Conservation (phyloP, 805 yeast species). For the Spathaspora girioi region DNA sequence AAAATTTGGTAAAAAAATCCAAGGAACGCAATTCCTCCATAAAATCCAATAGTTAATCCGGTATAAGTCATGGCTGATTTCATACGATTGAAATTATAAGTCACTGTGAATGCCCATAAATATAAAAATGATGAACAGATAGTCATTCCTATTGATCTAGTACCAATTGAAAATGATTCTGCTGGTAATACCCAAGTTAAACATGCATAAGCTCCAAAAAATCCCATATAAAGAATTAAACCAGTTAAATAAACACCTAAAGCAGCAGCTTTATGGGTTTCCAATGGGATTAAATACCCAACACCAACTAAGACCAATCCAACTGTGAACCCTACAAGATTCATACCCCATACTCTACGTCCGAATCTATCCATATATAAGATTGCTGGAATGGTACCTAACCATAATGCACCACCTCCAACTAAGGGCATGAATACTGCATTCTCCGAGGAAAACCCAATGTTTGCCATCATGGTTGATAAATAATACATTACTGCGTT, state of each 20-base stretch:
- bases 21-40: constrained; percentile 61
- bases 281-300: constrained; percentile 43
- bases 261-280: constrained; percentile 42
- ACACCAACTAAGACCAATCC: constrained; percentile 60
- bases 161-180: constrained; percentile 55
- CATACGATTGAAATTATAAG: constrained; percentile 61
- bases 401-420: constrained; percentile 59
- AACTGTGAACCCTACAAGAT: constrained; percentile 53
- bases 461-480: constrained; percentile 51
- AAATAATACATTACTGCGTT: constrained; percentile 65
- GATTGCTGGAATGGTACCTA: constrained; percentile 67
- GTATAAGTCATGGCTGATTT: constrained; percentile 54
- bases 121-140: constrained; percentile 52
- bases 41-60: constrained; percentile 63
- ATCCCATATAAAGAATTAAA: constrained; percentile 58
- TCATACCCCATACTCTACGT: constrained; percentile 57
- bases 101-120: constrained; percentile 61
- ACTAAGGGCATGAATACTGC: constrained; percentile 66
- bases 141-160: constrained; percentile 66
- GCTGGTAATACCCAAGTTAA: constrained; percentile 70
- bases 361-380: constrained; percentile 56
- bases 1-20: constrained; percentile 52
- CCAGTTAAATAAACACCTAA: constrained; percentile 63
- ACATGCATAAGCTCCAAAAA: constrained; percentile 65
- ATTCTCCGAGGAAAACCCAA: constrained; percentile 50